phyloP scores from a whole-genome alignment of 306 rosid species.

The Crataegus laevigata region DNA sequence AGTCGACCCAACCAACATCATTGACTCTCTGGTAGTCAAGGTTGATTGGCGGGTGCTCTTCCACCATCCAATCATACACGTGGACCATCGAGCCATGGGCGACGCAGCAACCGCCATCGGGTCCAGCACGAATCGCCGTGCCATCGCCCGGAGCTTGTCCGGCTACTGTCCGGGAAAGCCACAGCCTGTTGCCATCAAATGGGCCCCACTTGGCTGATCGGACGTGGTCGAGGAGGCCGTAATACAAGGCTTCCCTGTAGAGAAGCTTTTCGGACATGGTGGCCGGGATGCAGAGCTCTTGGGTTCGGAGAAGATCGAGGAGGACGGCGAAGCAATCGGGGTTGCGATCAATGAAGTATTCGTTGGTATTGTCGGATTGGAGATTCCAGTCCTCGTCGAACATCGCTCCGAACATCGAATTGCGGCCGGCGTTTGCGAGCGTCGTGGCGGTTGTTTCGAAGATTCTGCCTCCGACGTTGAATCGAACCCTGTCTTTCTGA shows the following conservation, averaged over 20 bases:
- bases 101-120: conserved; percentile 88
- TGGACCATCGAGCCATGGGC: conserved; percentile 91
- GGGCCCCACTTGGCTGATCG: conserved; percentile 80
- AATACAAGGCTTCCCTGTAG: conserved; percentile 72
- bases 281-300: conserved; percentile 46
- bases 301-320: conserved; percentile 78
- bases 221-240: conserved; percentile 69
- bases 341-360: conserved; percentile 83
- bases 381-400: conserved; percentile 76
- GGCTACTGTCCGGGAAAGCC: conserved; percentile 38
- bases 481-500: conserved; percentile 58
- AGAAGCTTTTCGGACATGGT: conserved; percentile 64
- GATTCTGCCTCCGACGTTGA: conserved; percentile 90
- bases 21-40: conserved; percentile 77
- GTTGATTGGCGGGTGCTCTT: conserved; percentile 64
- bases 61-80: conserved; percentile 90
- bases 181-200: conserved; percentile 69
- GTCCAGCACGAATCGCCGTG: conserved; percentile 86
- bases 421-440: conserved; percentile 82
- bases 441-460: conserved; percentile 87
- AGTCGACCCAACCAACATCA: conserved; percentile 83
- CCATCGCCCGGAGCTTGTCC: conserved; percentile 96
- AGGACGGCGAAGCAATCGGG: conserved; percentile 77
- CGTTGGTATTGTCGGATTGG: conserved; percentile 14
- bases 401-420: conserved; percentile 83